phyloP scores from a whole-genome alignment of 768 basidiomycete genomes.

The Agrocybe praecox region DNA sequence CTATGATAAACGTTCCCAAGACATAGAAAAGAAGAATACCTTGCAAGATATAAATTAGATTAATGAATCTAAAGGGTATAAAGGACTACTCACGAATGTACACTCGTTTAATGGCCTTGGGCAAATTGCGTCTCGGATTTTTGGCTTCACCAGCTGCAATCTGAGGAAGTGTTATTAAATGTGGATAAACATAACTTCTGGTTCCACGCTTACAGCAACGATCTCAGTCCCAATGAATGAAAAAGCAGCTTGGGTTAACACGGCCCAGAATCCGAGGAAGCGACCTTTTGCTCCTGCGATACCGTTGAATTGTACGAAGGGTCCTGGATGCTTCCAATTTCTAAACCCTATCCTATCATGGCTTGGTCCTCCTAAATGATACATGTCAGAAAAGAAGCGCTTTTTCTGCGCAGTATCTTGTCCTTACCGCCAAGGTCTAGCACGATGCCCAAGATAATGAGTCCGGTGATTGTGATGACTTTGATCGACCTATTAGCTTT shows the following conservation, averaged over 20 bases:
- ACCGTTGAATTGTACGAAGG: conserved; percentile 72
- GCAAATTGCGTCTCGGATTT: conserved; percentile 73
- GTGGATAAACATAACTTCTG: background rate
- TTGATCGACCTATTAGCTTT: conserved; percentile 62
- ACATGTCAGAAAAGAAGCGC: background rate
- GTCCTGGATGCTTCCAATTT: conserved; percentile 89
- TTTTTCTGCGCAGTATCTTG: background rate
- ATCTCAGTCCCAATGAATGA: conserved; percentile 94
- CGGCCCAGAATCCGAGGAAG: conserved; percentile 65
- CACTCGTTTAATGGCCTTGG: conserved; percentile 68
- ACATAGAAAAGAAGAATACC: conserved; percentile 85
- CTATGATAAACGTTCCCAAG: conserved; percentile 72
- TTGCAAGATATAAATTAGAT: conserved; percentile 32
- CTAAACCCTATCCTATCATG: conserved; percentile 75
- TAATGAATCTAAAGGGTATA: background rate
- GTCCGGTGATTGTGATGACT: conserved; percentile 80
- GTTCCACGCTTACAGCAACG: conserved; percentile 64
- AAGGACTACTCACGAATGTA: conserved; percentile 58
- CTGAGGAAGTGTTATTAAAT: conserved; percentile 35
- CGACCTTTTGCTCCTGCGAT: conserved; percentile 72
- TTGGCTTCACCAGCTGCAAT: conserved; percentile 90
- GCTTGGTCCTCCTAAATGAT: conserved; percentile 66
- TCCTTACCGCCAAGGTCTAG: conserved; percentile 74
- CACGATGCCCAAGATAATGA: conserved; percentile 70
- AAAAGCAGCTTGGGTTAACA: conserved; percentile 86